These are phyloP conservation scores for Dactylellina cionopaga DNA, from an alignment of 2,329 filamentous ascomycete species.

Conservation along the genomic window DNA sequence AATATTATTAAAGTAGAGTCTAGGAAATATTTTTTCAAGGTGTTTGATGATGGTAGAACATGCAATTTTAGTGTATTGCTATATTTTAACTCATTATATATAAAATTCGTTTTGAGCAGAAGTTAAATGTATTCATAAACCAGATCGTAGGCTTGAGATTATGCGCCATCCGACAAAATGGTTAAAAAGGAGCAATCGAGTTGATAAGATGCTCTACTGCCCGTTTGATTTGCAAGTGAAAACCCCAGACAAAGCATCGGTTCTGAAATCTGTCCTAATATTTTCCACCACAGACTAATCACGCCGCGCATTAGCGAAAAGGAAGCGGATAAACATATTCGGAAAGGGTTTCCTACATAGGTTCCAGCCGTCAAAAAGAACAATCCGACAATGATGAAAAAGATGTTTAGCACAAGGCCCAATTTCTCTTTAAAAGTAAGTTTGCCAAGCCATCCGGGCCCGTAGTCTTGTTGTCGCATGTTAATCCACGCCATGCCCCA, in stretches of 20 bases:
- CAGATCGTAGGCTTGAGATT: no score
- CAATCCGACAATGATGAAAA: constrained; percentile 78
- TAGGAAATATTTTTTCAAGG: neutral
- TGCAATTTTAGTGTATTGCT: neutral
- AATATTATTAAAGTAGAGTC: no score
- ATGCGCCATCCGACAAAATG: no score
- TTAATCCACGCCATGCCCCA: constrained; percentile 84
- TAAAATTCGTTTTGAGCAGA: no score
- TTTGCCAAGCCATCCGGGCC: constrained; percentile 55
- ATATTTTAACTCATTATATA: no score
- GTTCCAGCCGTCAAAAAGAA: constrained; percentile 85
- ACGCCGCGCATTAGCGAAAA: constrained; percentile 14
- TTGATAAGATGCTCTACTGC: constrained; percentile 61
- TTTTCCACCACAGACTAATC: constrained; percentile 69
- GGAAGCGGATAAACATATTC: constrained; percentile 53
- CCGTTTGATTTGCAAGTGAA: constrained; percentile 80
- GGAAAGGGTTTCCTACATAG: constrained; percentile 70
- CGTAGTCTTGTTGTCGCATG: constrained; percentile 68
- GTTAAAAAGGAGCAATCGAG: neutral
- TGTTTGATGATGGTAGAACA: neutral
- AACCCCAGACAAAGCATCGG: constrained; percentile 72
- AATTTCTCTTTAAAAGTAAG: constrained; percentile 62
- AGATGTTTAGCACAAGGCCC: constrained; percentile 74
- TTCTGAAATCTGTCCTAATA: constrained; percentile 77
- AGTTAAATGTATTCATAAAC: no score